Percentiles rank a stretch among this genome's conserved stretches.
Evolutionary conservation across 768 basidiomycete genomes (phyloP).

Genomic region (Boletus tomentosulus): DNA sequence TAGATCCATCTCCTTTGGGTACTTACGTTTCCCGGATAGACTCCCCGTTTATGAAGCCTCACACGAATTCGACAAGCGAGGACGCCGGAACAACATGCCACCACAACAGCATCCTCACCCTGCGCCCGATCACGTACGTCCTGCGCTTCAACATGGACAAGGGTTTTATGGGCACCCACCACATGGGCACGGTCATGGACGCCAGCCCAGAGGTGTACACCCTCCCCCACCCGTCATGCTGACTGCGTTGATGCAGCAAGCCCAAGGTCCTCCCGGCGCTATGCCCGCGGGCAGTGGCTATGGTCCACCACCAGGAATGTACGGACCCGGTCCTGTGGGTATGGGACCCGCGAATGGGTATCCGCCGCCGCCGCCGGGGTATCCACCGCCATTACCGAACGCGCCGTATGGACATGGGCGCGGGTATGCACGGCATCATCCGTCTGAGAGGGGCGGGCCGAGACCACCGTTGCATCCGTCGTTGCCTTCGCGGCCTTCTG

Average conservation of each 20-base stretch:
- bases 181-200: constrained; percentile 21
- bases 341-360: constrained; percentile 16
- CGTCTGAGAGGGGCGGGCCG: constrained; percentile 4
- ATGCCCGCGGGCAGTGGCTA: constrained; percentile 8
- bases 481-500: constrained; percentile 16
- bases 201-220: constrained; percentile 28
- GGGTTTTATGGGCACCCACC: constrained; percentile 28
- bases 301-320: constrained; percentile 13
- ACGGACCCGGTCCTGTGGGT: constrained; percentile 3
- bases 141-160: constrained; percentile 29
- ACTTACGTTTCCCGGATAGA: constrained; percentile 32
- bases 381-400: constrained; percentile 18
- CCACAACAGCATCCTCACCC: constrained; percentile 23
- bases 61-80: constrained; percentile 77
- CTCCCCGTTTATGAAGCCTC: constrained; percentile 77
- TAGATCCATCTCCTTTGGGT: neutral
- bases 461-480: constrained; percentile 15
- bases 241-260: constrained; percentile 30
- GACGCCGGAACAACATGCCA: constrained; percentile 44
- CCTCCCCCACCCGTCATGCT: constrained; percentile 26
- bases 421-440: constrained; percentile 11
- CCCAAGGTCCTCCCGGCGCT: constrained; percentile 9
- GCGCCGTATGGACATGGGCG: constrained; percentile 7
- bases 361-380: constrained; percentile 9
- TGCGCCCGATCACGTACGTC: constrained; percentile 32